These are phyloP conservation scores for Fusarium setosum DNA, from an alignment of 2,329 filamentous ascomycete species.

Conservation along the genomic window DNA sequence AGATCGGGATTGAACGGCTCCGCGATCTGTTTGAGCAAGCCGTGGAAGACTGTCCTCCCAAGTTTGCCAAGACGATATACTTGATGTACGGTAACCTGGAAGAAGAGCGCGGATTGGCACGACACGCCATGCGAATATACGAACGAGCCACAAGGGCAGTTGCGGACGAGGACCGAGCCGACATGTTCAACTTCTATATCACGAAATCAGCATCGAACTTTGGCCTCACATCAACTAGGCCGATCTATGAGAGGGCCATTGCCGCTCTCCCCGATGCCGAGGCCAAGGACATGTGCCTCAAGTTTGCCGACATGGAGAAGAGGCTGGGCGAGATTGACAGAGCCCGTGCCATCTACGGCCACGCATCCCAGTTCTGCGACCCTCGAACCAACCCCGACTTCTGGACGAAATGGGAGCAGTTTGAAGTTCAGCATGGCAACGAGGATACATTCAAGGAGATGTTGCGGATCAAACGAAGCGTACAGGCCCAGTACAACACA, in stretches of 20 bases:
- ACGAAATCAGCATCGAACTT: slow-evolving; percentile 99
- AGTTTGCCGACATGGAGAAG: slow-evolving; percentile 97
- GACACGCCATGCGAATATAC: slow-evolving; percentile 99
- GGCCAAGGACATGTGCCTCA: slow-evolving; percentile 97
- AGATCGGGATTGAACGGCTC: slow-evolving; percentile 93
- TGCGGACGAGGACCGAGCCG: slow-evolving; percentile 90
- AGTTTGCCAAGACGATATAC: slow-evolving; percentile 95
- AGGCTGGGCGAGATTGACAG: slow-evolving; percentile 93
- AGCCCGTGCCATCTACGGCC: slow-evolving; percentile 93
- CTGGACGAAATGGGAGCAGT: slow-evolving; percentile 97
- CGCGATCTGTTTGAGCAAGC: slow-evolving; percentile 98
- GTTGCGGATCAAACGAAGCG: slow-evolving; percentile 96
- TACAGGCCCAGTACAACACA: slow-evolving; percentile 98
- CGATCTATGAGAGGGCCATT: slow-evolving; percentile 97
- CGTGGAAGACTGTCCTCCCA: slow-evolving; percentile 91
- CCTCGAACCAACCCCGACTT: slow-evolving; percentile 89
- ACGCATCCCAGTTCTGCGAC: slow-evolving; percentile 97
- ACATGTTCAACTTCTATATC: slow-evolving; percentile 99
- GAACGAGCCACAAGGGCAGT: slow-evolving; percentile 96
- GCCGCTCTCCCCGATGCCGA: slow-evolving; percentile 92
- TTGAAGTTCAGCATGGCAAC: slow-evolving; percentile 98
- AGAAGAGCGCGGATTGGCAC: slow-evolving; percentile 92
- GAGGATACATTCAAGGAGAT: slow-evolving; percentile 99
- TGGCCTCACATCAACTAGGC: slow-evolving; percentile 90
- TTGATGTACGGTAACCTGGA: slow-evolving; percentile 99